Evolutionary conservation across 768 basidiomycete species (phyloP).

Genomic region (Pulveroboletus ravenelii): DNA sequence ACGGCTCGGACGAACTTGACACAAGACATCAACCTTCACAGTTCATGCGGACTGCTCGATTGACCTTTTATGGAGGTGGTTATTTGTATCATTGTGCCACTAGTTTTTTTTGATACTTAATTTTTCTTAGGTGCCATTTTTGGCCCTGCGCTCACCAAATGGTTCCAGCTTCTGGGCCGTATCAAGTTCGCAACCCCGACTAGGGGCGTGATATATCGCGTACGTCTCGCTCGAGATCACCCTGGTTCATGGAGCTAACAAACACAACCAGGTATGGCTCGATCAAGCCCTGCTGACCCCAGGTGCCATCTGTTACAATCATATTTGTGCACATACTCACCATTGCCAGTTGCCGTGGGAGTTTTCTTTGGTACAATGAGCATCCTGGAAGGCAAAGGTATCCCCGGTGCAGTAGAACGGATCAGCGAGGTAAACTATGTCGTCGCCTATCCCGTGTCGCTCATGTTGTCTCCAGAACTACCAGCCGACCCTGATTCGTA

Average conservation of each 20-base stretch:
- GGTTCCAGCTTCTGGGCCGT: conserved; percentile 71
- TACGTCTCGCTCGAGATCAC: conserved; percentile 28
- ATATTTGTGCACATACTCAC: conserved; percentile 1
- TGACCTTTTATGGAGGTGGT: conserved; percentile 70
- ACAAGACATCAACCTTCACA: conserved; percentile 18
- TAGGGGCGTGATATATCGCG: conserved; percentile 56
- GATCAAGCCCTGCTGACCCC: conserved; percentile 81
- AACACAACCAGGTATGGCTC: conserved; percentile 56
- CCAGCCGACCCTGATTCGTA: conserved; percentile 66
- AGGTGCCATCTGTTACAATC: conserved; percentile 30
- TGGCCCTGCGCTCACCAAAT: conserved; percentile 77
- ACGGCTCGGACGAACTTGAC: not conserved
- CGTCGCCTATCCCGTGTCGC: not conserved
- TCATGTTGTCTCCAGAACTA: conserved; percentile 48
- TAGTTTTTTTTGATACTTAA: not conserved
- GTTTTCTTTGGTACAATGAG: conserved; percentile 76
- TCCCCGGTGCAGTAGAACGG: conserved; percentile 45
- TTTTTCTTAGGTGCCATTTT: conserved; percentile 54
- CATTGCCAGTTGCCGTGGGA: conserved; percentile 37
- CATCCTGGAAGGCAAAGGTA: conserved; percentile 69
- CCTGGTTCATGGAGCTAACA: not conserved
- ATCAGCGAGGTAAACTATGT: conserved; percentile 33
- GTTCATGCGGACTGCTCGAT: conserved; percentile 57
- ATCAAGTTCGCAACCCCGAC: conserved; percentile 63
- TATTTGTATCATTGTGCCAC: not conserved